Evolutionary conservation across 2,329 filamentous ascomycete genomes (phyloP).

Genomic region (Phaeosphaeria sp.): DNA sequence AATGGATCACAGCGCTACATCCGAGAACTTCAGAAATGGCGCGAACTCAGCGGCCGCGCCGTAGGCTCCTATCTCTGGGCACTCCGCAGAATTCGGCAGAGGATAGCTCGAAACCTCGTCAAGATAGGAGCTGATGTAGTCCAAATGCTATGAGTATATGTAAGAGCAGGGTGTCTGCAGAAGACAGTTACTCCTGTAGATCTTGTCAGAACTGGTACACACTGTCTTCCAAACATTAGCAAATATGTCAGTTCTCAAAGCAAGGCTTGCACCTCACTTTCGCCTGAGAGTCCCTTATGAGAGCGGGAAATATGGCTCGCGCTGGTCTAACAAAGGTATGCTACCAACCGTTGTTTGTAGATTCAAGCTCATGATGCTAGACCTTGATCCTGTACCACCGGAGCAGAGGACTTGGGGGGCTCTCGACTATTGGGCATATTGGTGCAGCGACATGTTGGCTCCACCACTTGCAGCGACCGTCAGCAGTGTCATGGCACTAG

Average conservation of each 20-base stretch:
- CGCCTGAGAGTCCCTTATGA: constrained; percentile 48
- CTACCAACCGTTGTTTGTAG: no score
- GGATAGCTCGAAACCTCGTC: not conserved
- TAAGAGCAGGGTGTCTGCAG: not conserved
- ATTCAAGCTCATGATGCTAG: constrained; percentile 10
- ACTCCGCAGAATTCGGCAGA: constrained; percentile 3
- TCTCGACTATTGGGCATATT: constrained; percentile 53
- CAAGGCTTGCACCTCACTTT: constrained; percentile 47
- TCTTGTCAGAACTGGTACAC: not conserved
- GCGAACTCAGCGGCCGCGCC: constrained; percentile 8
- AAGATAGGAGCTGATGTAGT: not conserved
- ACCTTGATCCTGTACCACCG: constrained; percentile 49
- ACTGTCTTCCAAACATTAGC: not conserved
- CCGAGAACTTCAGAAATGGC: no score
- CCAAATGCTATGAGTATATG: not conserved
- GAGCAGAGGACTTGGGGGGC: constrained; percentile 55
- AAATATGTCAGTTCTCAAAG: constrained; percentile 36
- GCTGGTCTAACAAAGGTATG: constrained; percentile 58
- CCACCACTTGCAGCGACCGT: constrained; percentile 51
- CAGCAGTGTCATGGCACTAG: constrained; percentile 51
- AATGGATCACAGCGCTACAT: not conserved
- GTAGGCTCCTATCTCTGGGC: constrained; percentile 24
- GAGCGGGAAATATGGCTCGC: constrained; percentile 49
- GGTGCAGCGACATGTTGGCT: constrained; percentile 57
- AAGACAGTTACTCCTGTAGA: not conserved